These are phyloP conservation scores for Botrytis aclada DNA, from an alignment of 2,329 filamentous ascomycete genomes.

Conservation along the genomic window DNA sequence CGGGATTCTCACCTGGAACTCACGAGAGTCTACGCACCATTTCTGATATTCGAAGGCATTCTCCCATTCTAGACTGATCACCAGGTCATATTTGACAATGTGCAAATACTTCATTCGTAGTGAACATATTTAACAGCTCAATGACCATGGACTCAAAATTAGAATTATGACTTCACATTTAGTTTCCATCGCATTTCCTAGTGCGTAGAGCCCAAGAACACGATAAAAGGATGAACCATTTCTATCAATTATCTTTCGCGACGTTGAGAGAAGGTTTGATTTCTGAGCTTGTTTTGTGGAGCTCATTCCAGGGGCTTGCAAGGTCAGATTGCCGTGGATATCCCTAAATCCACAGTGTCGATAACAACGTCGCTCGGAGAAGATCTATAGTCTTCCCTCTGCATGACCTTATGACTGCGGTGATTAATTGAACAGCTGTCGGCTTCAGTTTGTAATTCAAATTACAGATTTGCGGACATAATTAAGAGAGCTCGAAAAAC, in stretches of 20 bases:
- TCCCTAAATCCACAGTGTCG: background rate
- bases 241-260: background rate
- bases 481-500: background rate
- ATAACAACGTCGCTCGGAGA: background rate
- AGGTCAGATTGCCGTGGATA: background rate
- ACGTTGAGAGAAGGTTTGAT: background rate
- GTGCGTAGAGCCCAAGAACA: background rate
- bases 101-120: background rate
- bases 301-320: background rate
- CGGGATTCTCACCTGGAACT: background rate
- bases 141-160: too few relatives aligned
- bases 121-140: background rate
- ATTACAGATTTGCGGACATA: background rate
- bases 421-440: background rate
- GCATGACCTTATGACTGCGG: background rate
- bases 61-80: background rate
- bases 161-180: background rate
- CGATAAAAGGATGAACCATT: background rate
- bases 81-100: background rate
- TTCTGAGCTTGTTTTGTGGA: conserved; percentile 4
- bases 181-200: background rate
- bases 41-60: background rate
- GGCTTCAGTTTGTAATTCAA: background rate
- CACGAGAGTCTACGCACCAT: background rate
- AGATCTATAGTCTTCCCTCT: background rate